Conservation (phyloP, 192 early-diverging fungal species). For the Coemansia sp. region DNA sequence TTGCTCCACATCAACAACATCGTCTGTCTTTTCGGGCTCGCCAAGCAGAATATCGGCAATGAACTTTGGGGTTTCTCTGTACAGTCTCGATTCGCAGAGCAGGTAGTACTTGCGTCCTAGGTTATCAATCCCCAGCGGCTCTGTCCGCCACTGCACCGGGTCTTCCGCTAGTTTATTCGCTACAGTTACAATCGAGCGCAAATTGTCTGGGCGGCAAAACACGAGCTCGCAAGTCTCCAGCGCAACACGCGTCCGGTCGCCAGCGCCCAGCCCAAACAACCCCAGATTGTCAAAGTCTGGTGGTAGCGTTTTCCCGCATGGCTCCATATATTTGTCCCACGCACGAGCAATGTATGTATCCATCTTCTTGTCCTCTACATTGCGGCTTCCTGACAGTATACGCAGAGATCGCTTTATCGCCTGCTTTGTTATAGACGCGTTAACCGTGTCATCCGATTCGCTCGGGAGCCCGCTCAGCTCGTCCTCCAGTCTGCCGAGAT, state of each 20-base stretch:
- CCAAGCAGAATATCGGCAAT: slow-evolving; percentile 26
- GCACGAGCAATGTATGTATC: slow-evolving; percentile 18
- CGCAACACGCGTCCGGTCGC: slow-evolving; percentile 23
- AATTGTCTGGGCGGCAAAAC: slow-evolving; percentile 16
- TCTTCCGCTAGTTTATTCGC: slow-evolving; percentile 3
- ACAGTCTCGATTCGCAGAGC: slow-evolving; percentile 27
- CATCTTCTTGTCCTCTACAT: slow-evolving; percentile 14
- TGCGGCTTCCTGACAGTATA: slow-evolving; percentile 19
- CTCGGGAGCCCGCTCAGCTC: slow-evolving; percentile 15
- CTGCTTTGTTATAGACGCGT: slow-evolving; percentile 8
- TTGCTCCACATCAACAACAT: not conserved
- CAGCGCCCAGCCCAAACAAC: slow-evolving; percentile 12
- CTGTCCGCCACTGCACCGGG: slow-evolving; percentile 11
- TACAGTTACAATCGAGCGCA: slow-evolving; percentile 7
- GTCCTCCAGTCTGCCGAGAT: slow-evolving; percentile 20
- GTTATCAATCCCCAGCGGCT: slow-evolving; percentile 17
- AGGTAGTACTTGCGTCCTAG: slow-evolving; percentile 31
- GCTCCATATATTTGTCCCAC: slow-evolving; percentile 21
- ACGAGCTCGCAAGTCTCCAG: slow-evolving; percentile 33
- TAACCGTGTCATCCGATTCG: not conserved
- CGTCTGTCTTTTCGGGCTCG: not conserved
- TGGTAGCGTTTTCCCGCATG: slow-evolving; percentile 5
- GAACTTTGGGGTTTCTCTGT: slow-evolving; percentile 21
- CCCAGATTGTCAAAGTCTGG: slow-evolving; percentile 10
- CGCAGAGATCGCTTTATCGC: slow-evolving; percentile 20